phyloP scores from a whole-genome alignment of 2,329 filamentous ascomycete genomes.

The Sporothrix brunneoviolacea region DNA sequence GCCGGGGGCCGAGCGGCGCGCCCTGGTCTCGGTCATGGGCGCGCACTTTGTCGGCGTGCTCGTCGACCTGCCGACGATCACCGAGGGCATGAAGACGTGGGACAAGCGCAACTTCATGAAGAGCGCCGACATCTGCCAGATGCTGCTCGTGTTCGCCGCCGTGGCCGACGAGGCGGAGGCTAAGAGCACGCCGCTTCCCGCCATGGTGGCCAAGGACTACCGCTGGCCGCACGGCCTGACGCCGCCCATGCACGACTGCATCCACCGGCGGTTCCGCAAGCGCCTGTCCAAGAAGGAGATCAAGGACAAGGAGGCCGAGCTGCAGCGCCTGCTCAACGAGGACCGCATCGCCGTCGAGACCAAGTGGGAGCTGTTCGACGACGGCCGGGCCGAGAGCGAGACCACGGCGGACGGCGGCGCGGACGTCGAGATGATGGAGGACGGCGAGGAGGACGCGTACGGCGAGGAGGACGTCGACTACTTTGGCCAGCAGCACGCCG shows the following conservation, averaged over 20 bases:
- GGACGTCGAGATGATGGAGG: conserved; percentile 50
- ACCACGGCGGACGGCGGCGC: conserved; percentile 37
- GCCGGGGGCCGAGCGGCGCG: conserved; percentile 59
- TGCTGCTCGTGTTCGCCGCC: conserved; percentile 70
- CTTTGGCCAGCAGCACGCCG: conserved; percentile 25
- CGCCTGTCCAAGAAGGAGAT: conserved; percentile 77
- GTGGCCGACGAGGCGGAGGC: conserved; percentile 63
- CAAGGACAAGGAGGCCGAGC: conserved; percentile 74
- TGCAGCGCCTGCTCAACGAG: conserved; percentile 64
- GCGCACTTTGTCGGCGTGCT: conserved; percentile 69
- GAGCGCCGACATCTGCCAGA: conserved; percentile 80
- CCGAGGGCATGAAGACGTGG: conserved; percentile 91
- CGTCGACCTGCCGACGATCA: conserved; percentile 78
- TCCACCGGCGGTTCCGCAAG: conserved; percentile 76
- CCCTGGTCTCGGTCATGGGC: conserved; percentile 62
- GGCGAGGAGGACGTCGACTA: conserved; percentile 56
- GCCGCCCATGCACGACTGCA: conserved; percentile 78
- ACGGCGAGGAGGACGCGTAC: conserved; percentile 38
- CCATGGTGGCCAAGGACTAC: conserved; percentile 60
- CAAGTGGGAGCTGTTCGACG: conserved; percentile 59
- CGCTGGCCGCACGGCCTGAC: conserved; percentile 82
- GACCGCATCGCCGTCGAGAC: conserved; percentile 58
- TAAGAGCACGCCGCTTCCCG: conserved; percentile 58
- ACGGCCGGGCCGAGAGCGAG: conserved; percentile 29
- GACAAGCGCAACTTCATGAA: conserved; percentile 84